A percentile compares a stretch with the other conserved stretches of the same genome.
phyloP scores from a whole-genome alignment of 768 basidiomycete species.

The Lactarius sp. region DNA sequence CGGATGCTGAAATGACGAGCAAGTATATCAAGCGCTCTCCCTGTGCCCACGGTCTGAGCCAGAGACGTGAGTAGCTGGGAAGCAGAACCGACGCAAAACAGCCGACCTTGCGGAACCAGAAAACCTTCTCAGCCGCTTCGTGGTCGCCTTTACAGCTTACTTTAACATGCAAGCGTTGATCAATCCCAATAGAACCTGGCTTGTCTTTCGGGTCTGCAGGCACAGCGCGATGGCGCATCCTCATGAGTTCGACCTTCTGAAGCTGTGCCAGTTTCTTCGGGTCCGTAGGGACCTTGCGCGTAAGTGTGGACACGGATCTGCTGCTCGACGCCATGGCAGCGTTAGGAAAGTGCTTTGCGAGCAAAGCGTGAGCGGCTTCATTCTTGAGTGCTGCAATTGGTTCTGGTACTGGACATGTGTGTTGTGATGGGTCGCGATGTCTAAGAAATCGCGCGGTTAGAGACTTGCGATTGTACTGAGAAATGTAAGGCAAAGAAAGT shows the following conservation, averaged over 20 bases:
- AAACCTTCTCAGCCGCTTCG: slow-evolving; percentile 38
- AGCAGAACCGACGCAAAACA: neutral
- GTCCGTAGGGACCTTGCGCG: slow-evolving; percentile 38
- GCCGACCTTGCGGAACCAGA: slow-evolving; percentile 73
- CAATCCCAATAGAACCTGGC: slow-evolving; percentile 40
- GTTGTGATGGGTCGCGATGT: slow-evolving; percentile 63
- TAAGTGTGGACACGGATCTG: slow-evolving; percentile 21
- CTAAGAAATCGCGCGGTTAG: slow-evolving; percentile 35
- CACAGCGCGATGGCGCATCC: slow-evolving; percentile 64
- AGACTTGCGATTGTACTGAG: slow-evolving; percentile 1
- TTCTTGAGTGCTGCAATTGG: slow-evolving; percentile 35
- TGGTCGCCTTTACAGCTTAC: slow-evolving; percentile 34
- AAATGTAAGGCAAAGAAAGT: neutral
- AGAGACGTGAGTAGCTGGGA: neutral
- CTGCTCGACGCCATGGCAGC: slow-evolving; percentile 18
- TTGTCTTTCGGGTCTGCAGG: slow-evolving; percentile 60
- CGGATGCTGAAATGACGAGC: slow-evolving; percentile 36
- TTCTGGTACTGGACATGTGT: slow-evolving; percentile 42
- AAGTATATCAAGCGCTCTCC: slow-evolving; percentile 59
- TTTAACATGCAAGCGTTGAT: slow-evolving; percentile 56
- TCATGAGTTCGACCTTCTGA: slow-evolving; percentile 62
- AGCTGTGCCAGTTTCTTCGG: slow-evolving; percentile 50
- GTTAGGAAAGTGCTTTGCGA: slow-evolving; percentile 48
- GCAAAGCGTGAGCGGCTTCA: slow-evolving; percentile 46
- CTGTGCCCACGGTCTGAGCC: slow-evolving; percentile 48